Conservation (phyloP, 139 green algal genomes). For the Desmodesmus armatus region DNA sequence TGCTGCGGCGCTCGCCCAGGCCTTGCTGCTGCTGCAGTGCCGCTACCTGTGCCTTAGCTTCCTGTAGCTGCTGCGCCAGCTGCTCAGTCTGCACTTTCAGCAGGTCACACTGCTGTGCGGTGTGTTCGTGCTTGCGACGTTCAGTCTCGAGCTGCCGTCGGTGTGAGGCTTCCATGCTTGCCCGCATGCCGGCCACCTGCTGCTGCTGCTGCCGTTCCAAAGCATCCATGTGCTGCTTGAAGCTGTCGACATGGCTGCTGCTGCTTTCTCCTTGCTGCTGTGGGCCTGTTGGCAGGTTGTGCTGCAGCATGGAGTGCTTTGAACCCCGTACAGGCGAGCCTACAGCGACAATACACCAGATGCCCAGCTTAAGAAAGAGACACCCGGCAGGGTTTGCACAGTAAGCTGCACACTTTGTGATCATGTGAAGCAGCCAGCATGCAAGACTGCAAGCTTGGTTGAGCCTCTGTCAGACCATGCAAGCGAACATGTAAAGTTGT, state of each 20-base stretch:
- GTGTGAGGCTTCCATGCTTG: background rate
- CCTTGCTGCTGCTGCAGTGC: conserved; percentile 29
- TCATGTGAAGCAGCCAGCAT: no score
- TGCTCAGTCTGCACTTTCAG: background rate
- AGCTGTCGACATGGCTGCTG: background rate
- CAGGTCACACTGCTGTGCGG: background rate
- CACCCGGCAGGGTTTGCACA: no score
- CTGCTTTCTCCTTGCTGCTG: no score
- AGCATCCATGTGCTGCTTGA: background rate
- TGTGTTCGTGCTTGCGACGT: conserved; percentile 1
- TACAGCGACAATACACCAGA: no score
- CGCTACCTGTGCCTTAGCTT: background rate
- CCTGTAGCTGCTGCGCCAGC: background rate
- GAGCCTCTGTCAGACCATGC: no score
- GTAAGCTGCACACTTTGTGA: no score
- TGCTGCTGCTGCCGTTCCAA: conserved; percentile 35
- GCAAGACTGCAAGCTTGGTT: no score
- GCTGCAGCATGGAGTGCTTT: no score
- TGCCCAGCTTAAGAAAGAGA: no score
- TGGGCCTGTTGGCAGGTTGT: no score
- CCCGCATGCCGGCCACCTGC: background rate
- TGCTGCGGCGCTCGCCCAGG: background rate
- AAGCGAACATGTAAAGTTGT: no score
- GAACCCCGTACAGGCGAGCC: no score
- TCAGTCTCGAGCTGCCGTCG: conserved; percentile 12